Base-by-base conservation (phyloP, 495 filamentous ascomycete genomes). In the Hypoxylon fuscum region DNA sequence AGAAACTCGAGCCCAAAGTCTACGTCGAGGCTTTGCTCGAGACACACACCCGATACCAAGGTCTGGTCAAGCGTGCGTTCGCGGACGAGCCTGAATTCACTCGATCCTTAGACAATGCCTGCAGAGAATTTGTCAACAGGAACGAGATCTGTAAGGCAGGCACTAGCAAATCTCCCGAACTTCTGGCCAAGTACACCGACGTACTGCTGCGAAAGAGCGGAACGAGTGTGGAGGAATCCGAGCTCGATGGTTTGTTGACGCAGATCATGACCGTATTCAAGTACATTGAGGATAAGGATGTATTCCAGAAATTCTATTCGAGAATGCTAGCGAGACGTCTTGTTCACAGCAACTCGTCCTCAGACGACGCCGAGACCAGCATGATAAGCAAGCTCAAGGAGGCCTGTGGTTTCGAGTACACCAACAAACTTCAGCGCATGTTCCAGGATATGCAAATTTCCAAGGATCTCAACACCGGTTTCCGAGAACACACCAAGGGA, bases 231-330 rank as follows among this genome's bases (percentile, higher is more conserved):
- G 95, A 98, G 72, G 96, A 98, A 72, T 88, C 89, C 20, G 93
- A 98, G 60, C 85, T 98, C 48, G 95, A 99, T 75, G 87, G 88
- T 60, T 91, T 90, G 52, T 79, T 98, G 37, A 86, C 88, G n/a
- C 90, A 97, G 70, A 93, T 99, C 68, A 99, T 99, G 95, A 97
- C 93, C 1, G 92, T 98, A 32, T 99, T 99, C 86, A 99, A 99
- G 76, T 99, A 98, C 78, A 97, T 99, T 64, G 96, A 99, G 69
- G 95, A 99, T 77, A 98, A 98, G 78, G 95, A 99, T 73, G 95
- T 99, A 5, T 99, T 98, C 82, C 96, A 98, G 76, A 98, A 97
- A 73, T 98, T 97, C 77, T 99, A 99, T 76, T 96, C 96, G 7
- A 90, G 94, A 45, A 95, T 93, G 88, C 79, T 99, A 60, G 96